Base-by-base conservation (phyloP, 108 stramenopile species). In the Parmales sp. region DNA sequence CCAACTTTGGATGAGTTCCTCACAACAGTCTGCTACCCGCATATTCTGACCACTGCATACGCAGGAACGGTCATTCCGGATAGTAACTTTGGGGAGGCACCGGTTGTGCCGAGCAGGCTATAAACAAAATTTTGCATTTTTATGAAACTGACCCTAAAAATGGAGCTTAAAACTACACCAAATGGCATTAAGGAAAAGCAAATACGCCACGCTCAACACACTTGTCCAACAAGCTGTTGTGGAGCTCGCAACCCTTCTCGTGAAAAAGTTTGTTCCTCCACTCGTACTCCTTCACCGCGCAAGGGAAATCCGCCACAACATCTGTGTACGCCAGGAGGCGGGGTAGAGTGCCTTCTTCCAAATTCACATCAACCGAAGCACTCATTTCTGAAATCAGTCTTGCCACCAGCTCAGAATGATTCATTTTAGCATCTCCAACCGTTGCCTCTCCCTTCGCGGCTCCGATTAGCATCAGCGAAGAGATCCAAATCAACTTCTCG, bases 401-500 rank as follows among this genome's bases (percentile, higher is more conserved):
- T 63, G 78, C 74, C 0, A 89, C 84, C 37, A 82, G 73, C 16
- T 88, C 88, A 2, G 51, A 69, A 39, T 90, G 75, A 8, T 88
- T 84, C 0, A 69, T 44, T 65, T 83, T 71, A 23, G 87, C 88
- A 46, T 90, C 80, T 11, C 89, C 90, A 5, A 93, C 87, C 7
- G 83, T 83, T 1, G 51, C 72, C 73, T 90, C 86, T 26, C 81
- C 86, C 51, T 88, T 86, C 36, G 81, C 88, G 16, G 85, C 75
- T 0, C 95, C 95, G 8, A 90, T 86, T 8, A 94, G 67, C 90
- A 92, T 96, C 78, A 86, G 90, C 0, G 90, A 82, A 19, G 86
- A 83, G 43, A 96, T 94, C 92, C 92, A 94, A 63, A 94, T 90
- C 28, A 90, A 76, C 77, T 96, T 96, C 74, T 96, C 95, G 67